Percentiles rank a stretch among this genome's conserved stretches.
phyloP scores from a whole-genome alignment of 1,284 basidiomycete genomes.

The Trametes polyzona region DNA sequence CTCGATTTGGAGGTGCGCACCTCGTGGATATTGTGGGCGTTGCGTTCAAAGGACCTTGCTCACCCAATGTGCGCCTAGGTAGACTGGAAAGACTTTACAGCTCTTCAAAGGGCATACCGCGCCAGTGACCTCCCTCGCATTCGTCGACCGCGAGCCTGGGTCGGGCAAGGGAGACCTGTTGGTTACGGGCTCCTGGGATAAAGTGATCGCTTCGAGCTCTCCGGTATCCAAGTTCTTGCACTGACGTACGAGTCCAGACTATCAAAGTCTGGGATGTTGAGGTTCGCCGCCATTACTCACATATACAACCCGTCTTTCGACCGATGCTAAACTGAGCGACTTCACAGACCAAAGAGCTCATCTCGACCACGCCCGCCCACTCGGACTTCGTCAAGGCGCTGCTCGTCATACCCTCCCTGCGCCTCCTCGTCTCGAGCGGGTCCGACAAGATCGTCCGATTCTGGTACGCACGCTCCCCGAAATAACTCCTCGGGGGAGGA shows the following conservation, averaged over 20 bases:
- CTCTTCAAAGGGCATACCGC: constrained; percentile 84
- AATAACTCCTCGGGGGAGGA: too few species aligned
- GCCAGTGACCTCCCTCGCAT: constrained; percentile 82
- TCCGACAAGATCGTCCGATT: constrained; percentile 91
- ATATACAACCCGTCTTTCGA: background rate
- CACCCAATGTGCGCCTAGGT: too few species aligned
- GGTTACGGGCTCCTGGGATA: constrained; percentile 92
- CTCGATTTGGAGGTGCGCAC: constrained; percentile 76
- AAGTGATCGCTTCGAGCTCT: constrained; percentile 44
- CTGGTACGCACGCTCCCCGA: constrained; percentile 62
- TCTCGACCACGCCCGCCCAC: constrained; percentile 81
- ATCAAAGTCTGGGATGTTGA: constrained; percentile 83
- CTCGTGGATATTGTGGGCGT: too few species aligned
- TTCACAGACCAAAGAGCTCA: constrained; percentile 63
- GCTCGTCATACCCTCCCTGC: constrained; percentile 65
- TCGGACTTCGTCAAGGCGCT: constrained; percentile 87
- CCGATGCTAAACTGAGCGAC: background rate
- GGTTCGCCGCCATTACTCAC: constrained; percentile 45
- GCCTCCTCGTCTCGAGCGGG: constrained; percentile 81
- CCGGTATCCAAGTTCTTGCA: background rate
- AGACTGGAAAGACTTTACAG: constrained; percentile 82
- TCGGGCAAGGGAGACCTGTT: constrained; percentile 53
- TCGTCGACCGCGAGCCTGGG: constrained; percentile 49
- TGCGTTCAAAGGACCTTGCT: too few species aligned
- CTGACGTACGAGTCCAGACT: constrained; percentile 48